Evolutionary conservation across 2,329 filamentous ascomycete species (phyloP).

Genomic region (Exophiala xenobiotica): DNA sequence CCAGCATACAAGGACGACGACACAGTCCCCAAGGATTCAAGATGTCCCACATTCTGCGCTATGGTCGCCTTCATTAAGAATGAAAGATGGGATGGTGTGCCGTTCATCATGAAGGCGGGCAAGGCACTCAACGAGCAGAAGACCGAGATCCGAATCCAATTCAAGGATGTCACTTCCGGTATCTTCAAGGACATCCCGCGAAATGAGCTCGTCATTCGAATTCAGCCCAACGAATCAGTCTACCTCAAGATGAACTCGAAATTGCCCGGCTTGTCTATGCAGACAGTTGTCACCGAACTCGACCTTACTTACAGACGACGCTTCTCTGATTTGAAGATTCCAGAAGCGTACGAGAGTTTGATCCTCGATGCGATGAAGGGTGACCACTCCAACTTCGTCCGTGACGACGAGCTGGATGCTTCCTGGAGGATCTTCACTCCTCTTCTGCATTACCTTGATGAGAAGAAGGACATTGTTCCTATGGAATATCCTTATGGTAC

Average conservation of each 20-base stretch:
- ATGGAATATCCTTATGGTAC: conserved; percentile 99
- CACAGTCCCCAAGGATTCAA: conserved; percentile 93
- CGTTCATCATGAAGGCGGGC: conserved; percentile 98
- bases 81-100: conserved; percentile 97
- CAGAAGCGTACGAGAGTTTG: conserved; percentile 96
- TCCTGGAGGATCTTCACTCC: conserved; percentile 99
- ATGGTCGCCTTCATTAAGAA: conserved; percentile 99
- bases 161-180: conserved; percentile 98
- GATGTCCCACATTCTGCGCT: conserved; percentile 97
- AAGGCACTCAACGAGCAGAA: conserved; percentile 99
- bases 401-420: conserved; percentile 93
- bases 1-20: conserved; percentile 98
- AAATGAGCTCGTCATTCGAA: conserved; percentile 98
- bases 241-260: conserved; percentile 99
- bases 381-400: conserved; percentile 98
- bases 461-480: conserved; percentile 98
- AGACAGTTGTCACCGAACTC: conserved; percentile 97
- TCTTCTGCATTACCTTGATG: conserved; percentile 94
- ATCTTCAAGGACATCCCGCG: conserved; percentile 99
- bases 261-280: conserved; percentile 96
- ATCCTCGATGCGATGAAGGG: conserved; percentile 98
- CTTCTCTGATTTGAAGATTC: conserved; percentile 99
- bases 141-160: conserved; percentile 98
- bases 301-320: conserved; percentile 96
- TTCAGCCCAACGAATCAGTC: conserved; percentile 98